A percentile compares a stretch with the other conserved stretches of the same genome.
Evolutionary conservation across 768 basidiomycete species (phyloP).

Genomic region (Suillus decipiens): DNA sequence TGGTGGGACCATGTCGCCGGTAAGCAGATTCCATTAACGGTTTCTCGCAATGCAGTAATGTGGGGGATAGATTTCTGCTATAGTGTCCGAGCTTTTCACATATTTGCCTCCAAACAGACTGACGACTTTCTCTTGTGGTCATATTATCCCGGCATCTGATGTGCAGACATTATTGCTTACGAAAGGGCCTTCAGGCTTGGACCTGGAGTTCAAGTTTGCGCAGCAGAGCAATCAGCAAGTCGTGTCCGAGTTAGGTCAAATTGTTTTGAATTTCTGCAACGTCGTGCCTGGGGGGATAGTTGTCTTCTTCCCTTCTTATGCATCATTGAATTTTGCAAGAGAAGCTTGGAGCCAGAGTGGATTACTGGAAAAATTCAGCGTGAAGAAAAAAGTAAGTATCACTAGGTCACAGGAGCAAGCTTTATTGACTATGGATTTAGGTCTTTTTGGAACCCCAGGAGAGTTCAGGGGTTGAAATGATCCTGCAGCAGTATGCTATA

Average conservation of each 20-base stretch:
- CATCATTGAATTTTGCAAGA: slow-evolving; percentile 70
- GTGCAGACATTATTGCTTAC: slow-evolving; percentile 73
- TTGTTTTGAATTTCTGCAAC: slow-evolving; percentile 76
- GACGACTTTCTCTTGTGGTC: slow-evolving; percentile 86
- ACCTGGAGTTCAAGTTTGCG: slow-evolving; percentile 80
- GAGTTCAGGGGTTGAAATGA: slow-evolving; percentile 66
- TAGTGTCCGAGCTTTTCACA: slow-evolving; percentile 78
- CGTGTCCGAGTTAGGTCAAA: slow-evolving; percentile 81
- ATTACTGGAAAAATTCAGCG: slow-evolving; percentile 56
- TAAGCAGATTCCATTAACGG: slow-evolving; percentile 35
- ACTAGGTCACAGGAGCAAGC: not conserved
- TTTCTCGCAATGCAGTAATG: slow-evolving; percentile 7
- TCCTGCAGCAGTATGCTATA: slow-evolving; percentile 70
- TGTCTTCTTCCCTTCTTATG: slow-evolving; percentile 93
- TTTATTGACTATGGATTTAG: slow-evolving; percentile 39
- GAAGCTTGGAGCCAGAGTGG: slow-evolving; percentile 65
- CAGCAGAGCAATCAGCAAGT: slow-evolving; percentile 65
- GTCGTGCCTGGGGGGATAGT: slow-evolving; percentile 88
- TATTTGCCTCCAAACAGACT: slow-evolving; percentile 60
- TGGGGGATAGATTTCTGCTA: slow-evolving; percentile 74
- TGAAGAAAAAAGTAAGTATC: slow-evolving; percentile 70
- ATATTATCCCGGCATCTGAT: slow-evolving; percentile 83
- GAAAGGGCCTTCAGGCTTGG: slow-evolving; percentile 72
- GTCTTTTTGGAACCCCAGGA: slow-evolving; percentile 89
- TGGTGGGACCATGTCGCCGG: slow-evolving; percentile 99